A percentile compares a stretch with the other conserved stretches of the same genome.
These are phyloP conservation scores for Penicillium fimorum DNA, from an alignment of 495 filamentous ascomycete genomes.

Conservation along the genomic window DNA sequence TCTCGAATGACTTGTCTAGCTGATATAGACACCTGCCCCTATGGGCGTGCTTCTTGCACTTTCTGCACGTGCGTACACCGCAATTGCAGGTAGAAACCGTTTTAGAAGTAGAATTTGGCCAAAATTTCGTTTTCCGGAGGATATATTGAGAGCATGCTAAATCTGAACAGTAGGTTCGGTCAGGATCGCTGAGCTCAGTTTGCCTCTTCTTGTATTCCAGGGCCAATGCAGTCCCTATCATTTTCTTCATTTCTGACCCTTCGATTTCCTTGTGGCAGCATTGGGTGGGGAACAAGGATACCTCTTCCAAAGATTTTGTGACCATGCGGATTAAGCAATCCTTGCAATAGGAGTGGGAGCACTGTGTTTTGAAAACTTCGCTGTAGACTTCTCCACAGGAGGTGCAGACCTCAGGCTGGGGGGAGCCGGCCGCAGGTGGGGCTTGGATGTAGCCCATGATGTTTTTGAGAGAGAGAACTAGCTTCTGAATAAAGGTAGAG, in stretches of 20 bases:
- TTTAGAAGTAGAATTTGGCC: background rate
- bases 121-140: conserved; percentile 6
- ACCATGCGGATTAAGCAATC: background rate
- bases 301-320: conserved; percentile 14
- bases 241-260: conserved; percentile 9
- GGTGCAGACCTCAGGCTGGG: background rate
- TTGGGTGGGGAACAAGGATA: conserved; percentile 38
- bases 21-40: conserved; percentile 7
- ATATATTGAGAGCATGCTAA: conserved; percentile 29
- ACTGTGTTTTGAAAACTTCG: background rate
- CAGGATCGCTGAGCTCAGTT: conserved; percentile 25
- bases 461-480: background rate
- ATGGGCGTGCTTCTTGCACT: background rate
- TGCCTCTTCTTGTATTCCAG: conserved; percentile 17
- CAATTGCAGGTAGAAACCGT: background rate
- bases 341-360: conserved; percentile 2
- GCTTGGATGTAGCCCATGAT: background rate
- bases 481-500: background rate
- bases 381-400: background rate
- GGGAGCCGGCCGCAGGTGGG: too few species aligned
- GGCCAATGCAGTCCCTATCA: conserved; percentile 12
- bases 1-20: background rate
- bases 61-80: conserved; percentile 1
- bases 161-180: conserved; percentile 33
- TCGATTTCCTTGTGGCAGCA: conserved; percentile 36